phyloP scores from a whole-genome alignment of 2,329 filamentous ascomycete genomes.

The Aspergillus candidus region DNA sequence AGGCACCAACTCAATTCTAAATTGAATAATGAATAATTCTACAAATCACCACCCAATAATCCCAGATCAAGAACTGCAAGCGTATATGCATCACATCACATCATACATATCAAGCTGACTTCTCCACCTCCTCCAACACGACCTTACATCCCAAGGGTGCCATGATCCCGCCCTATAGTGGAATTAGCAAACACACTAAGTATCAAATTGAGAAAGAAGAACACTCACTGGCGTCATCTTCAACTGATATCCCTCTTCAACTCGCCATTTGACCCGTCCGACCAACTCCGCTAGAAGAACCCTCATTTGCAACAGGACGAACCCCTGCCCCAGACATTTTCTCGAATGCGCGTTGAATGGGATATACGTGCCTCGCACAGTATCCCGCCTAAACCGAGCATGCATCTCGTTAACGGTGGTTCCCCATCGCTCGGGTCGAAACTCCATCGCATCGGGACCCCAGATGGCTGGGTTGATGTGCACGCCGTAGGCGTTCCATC shows the following conservation, averaged over 20 bases:
- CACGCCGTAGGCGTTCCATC: conserved; percentile 38
- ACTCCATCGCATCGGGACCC: conserved; percentile 27
- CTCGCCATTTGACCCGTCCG: conserved; percentile 14
- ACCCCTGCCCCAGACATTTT: conserved; percentile 25
- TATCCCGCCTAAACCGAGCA: conserved; percentile 17
- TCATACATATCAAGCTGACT: too few relatives aligned
- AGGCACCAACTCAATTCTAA: too few relatives aligned
- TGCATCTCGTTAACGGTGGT: conserved; percentile 29
- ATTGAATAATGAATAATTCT: too few relatives aligned
- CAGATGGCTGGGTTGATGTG: conserved; percentile 33
- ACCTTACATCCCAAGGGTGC: conserved; percentile 18
- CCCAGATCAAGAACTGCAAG: too few relatives aligned
- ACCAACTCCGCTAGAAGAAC: conserved; percentile 20
- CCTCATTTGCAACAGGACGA: conserved; percentile 25
- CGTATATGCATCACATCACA: too few relatives aligned
- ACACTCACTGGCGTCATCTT: conserved; percentile 23
- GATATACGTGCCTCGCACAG: conserved; percentile 23
- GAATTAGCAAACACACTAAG: conserved; percentile 5
- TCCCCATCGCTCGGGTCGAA: conserved; percentile 34
- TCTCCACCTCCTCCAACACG: too few relatives aligned
- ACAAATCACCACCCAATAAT: too few relatives aligned
- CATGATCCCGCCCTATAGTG: conserved; percentile 18
- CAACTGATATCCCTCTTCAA: conserved; percentile 18
- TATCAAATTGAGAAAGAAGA: neutral
- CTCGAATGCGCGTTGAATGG: conserved; percentile 26